phyloP scores from a whole-genome alignment of 2,329 filamentous ascomycete species.

The Cytospora chrysosperma region DNA sequence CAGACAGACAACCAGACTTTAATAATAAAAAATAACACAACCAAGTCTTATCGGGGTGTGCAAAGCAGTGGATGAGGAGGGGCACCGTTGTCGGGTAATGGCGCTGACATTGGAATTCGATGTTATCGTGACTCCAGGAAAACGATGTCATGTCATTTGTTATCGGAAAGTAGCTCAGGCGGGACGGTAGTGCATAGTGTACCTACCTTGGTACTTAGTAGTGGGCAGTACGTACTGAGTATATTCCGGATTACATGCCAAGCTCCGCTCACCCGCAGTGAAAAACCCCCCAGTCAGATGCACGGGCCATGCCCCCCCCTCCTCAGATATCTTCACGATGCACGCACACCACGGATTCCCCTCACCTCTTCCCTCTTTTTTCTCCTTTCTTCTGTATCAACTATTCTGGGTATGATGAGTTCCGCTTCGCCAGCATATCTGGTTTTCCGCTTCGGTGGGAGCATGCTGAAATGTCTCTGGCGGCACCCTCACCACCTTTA shows the following conservation, averaged over 20 bases:
- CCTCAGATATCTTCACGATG: constrained; percentile 14
- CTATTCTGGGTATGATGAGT: constrained; percentile 80
- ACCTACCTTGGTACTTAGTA: no score
- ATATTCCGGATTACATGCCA: not conserved
- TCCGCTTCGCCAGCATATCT: constrained; percentile 59
- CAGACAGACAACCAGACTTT: not conserved
- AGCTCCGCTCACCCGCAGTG: no score
- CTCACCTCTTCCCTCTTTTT: constrained; percentile 4
- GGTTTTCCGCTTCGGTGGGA: constrained; percentile 51
- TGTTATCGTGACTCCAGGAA: constrained; percentile 23
- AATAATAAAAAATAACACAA: not conserved
- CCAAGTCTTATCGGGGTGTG: constrained; percentile 11
- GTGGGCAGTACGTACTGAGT: no score
- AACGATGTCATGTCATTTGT: constrained; percentile 1
- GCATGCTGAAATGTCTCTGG: constrained; percentile 66
- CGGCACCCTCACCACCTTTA: constrained; percentile 60
- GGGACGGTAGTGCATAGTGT: not conserved
- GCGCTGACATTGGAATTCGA: constrained; percentile 16
- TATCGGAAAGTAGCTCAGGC: constrained; percentile 1
- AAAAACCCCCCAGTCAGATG: not conserved
- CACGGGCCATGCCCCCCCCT: constrained; percentile 15
- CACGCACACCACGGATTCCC: constrained; percentile 13
- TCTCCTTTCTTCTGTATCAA: constrained; percentile 58
- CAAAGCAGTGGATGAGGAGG: constrained; percentile 8
- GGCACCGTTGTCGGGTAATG: constrained; percentile 22